Conservation (phyloP, 2,329 filamentous ascomycete species). For the Chrysoporthe austroafricana region DNA sequence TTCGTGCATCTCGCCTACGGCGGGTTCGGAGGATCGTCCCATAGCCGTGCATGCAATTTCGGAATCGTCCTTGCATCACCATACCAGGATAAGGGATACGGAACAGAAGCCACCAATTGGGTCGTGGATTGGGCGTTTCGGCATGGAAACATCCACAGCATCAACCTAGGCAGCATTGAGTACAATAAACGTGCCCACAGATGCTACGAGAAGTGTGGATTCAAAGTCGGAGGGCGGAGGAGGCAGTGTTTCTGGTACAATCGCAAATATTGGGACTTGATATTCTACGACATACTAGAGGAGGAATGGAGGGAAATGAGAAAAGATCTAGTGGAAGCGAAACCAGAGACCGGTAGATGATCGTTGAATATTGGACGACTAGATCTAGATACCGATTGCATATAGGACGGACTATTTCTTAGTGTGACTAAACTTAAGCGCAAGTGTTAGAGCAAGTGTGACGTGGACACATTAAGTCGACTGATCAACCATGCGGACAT, state of each 20-base stretch:
- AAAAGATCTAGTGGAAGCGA: not conserved
- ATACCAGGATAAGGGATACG: slow-evolving; percentile 45
- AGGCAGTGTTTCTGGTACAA: slow-evolving; percentile 39
- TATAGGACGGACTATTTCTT: too few relatives aligned
- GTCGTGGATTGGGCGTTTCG: slow-evolving; percentile 44
- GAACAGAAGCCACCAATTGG: slow-evolving; percentile 45
- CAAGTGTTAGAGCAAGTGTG: too few relatives aligned
- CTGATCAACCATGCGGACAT: not conserved
- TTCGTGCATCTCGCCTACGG: slow-evolving; percentile 16
- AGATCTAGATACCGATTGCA: not conserved
- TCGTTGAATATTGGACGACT: not conserved
- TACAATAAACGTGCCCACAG: slow-evolving; percentile 43
- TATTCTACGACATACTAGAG: slow-evolving; percentile 35
- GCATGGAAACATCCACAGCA: slow-evolving; percentile 42
- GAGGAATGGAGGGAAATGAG: slow-evolving; percentile 35
- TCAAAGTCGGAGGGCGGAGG: slow-evolving; percentile 40
- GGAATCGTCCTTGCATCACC: slow-evolving; percentile 33
- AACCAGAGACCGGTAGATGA: not conserved
- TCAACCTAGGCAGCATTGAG: slow-evolving; percentile 41
- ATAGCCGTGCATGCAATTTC: slow-evolving; percentile 33
- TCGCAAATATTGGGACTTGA: slow-evolving; percentile 35
- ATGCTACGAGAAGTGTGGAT: slow-evolving; percentile 46
- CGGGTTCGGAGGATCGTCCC: not conserved
- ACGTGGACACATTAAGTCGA: not conserved
- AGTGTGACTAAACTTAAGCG: too few relatives aligned